Conservation (phyloP, 257 asterid genomes). For the Orobanche coerulescens region DNA sequence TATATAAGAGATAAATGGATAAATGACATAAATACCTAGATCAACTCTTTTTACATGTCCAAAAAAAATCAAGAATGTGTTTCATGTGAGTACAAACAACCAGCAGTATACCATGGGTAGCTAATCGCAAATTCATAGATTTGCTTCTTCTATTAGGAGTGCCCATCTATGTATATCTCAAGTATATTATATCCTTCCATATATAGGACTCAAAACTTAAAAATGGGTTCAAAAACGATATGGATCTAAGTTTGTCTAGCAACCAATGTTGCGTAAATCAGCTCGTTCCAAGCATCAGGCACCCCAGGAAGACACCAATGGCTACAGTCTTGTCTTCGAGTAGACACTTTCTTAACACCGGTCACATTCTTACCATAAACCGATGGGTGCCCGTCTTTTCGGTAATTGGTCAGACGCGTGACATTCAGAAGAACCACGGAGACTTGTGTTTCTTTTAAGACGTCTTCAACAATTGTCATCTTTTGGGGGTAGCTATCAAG, state of each 20-base stretch:
- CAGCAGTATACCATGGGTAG: too few species aligned
- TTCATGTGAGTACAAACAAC: too few species aligned
- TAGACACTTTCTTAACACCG: conserved; percentile 46
- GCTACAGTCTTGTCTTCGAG: conserved; percentile 87
- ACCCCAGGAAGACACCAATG: conserved; percentile 99
- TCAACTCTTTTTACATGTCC: too few species aligned
- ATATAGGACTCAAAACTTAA: too few species aligned
- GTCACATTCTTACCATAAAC: conserved; percentile 62
- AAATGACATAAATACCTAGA: too few species aligned
- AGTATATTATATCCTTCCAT: too few species aligned
- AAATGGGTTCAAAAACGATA: too few species aligned
- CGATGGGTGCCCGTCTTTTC: conserved; percentile 96
- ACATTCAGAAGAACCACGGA: conserved; percentile 63
- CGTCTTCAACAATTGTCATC: conserved; percentile 73
- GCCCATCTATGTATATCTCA: too few species aligned
- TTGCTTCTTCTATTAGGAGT: too few species aligned
- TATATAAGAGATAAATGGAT: too few species aligned
- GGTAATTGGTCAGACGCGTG: conserved; percentile 68
- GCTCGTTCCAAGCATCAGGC: conserved; percentile 97
- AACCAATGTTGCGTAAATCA: conserved; percentile 64
- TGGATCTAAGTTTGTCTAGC: conserved; percentile 24
- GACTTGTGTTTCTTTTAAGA: conserved; percentile 43
- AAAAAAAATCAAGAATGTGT: too few species aligned
- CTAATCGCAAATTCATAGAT: too few species aligned
- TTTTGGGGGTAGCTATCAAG: conserved; percentile 69